phyloP scores from a whole-genome alignment of 495 filamentous ascomycete species.

The Mycothermus thermophilus region DNA sequence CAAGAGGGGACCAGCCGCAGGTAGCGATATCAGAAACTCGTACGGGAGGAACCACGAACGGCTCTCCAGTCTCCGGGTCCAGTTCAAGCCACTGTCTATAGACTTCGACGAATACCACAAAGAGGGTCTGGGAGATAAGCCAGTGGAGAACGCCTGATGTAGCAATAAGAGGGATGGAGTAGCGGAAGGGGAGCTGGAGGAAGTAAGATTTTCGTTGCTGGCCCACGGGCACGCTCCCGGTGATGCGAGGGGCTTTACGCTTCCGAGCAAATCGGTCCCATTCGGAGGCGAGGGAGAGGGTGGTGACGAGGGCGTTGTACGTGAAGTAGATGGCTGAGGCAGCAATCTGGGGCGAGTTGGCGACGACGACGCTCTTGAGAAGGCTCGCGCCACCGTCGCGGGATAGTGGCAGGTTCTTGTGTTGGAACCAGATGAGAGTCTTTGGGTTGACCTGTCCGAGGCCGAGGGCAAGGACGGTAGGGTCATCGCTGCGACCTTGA shows the following conservation, averaged over 20 bases:
- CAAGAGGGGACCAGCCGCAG: conserved; percentile 11
- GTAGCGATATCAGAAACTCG: not conserved
- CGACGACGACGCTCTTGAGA: conserved; percentile 14
- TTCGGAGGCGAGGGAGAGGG: conserved; percentile 19
- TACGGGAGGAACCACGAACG: too few relatives aligned
- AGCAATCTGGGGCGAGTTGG: conserved; percentile 31
- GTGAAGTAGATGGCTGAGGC: conserved; percentile 31
- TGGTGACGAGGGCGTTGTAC: conserved; percentile 30
- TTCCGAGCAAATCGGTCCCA: conserved; percentile 16
- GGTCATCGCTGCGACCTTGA: too few relatives aligned
- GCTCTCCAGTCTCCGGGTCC: too few relatives aligned
- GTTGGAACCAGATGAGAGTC: too few relatives aligned
- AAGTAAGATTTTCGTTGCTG: conserved; percentile 30
- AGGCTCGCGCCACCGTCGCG: too few relatives aligned
- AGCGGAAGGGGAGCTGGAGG: conserved; percentile 34
- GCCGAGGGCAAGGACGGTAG: too few relatives aligned
- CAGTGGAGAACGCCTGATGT: conserved; percentile 26
- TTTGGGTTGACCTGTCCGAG: too few relatives aligned
- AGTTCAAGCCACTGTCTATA: not conserved
- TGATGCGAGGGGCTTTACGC: conserved; percentile 34
- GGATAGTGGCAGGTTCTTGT: too few relatives aligned
- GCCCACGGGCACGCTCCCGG: conserved; percentile 21
- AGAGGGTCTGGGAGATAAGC: conserved; percentile 29
- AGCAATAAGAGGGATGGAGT: conserved; percentile 24
- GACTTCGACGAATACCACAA: conserved; percentile 17